A percentile compares a stretch with the other conserved stretches of the same genome.
These are phyloP conservation scores for Neofusicoccum ribis DNA, from an alignment of 2,329 filamentous ascomycete species.

Conservation along the genomic window DNA sequence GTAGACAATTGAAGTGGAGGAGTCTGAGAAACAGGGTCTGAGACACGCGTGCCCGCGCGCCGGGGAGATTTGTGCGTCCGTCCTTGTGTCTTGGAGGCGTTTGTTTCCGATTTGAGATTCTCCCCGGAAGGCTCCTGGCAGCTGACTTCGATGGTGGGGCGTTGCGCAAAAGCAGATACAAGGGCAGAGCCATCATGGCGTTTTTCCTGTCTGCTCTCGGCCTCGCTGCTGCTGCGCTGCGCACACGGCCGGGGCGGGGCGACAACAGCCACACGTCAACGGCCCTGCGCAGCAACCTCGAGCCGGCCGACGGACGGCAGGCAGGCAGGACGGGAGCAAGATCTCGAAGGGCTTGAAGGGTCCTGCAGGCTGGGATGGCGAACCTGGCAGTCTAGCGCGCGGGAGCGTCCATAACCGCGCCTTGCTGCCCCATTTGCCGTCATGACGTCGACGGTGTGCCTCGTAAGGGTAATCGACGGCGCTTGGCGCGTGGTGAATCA, in stretches of 20 bases:
- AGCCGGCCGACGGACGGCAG: too few species aligned
- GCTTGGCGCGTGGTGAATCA: not conserved
- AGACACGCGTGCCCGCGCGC: not conserved
- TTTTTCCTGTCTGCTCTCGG: not conserved
- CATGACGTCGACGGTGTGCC: conserved; percentile 8
- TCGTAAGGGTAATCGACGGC: conserved; percentile 1
- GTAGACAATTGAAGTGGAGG: not conserved
- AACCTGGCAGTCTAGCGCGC: conserved; percentile 6
- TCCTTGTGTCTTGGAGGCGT: not conserved
- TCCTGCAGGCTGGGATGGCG: not conserved
- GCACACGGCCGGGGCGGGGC: not conserved
- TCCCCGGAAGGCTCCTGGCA: not conserved
- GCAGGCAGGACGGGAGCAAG: not conserved
- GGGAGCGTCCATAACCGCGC: not conserved
- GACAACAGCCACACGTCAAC: not conserved
- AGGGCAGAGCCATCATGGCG: not conserved
- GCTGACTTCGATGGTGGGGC: not conserved
- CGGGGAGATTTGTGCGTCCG: not conserved
- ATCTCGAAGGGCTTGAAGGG: not conserved
- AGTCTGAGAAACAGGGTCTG: conserved; percentile 7
- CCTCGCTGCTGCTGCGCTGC: not conserved
- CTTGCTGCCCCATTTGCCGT: not conserved
- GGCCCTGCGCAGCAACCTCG: not conserved
- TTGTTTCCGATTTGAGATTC: conserved; percentile 1
- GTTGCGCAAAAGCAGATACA: not conserved